phyloP scores from a whole-genome alignment of 169 alveolate species.

The Plasmodium billcollinsi region DNA sequence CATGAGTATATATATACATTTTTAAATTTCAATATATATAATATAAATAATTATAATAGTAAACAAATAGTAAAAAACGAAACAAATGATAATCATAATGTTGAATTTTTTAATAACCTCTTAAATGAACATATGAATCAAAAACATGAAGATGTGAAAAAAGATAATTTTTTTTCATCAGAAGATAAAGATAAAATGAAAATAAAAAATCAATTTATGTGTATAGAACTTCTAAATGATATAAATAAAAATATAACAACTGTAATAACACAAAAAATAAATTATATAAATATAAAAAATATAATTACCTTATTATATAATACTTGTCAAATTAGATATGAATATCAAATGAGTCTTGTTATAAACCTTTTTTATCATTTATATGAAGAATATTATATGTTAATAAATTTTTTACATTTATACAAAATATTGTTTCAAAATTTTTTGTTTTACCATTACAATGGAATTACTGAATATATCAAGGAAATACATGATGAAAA shows the following conservation, averaged over 20 bases:
- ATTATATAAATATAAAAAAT: slow-evolving; percentile 33
- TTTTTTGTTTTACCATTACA: slow-evolving; percentile 1
- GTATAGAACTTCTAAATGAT: slow-evolving; percentile 9
- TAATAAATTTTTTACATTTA: slow-evolving; percentile 15
- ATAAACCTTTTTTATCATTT: slow-evolving; percentile 17
- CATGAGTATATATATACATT: no score
- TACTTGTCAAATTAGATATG: slow-evolving; percentile 34
- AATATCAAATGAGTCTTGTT: slow-evolving; percentile 17
- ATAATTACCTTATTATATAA: slow-evolving; percentile 45
- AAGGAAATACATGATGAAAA: no score
- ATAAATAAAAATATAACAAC: slow-evolving; percentile 11
- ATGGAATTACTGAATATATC: background rate
- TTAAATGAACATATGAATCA: background rate
- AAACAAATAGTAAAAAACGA: no score
- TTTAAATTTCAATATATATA: no score
- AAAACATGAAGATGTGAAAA: background rate
- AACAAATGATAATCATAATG: no score
- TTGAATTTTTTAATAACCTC: no score
- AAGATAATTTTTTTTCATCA: background rate
- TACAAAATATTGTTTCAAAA: slow-evolving; percentile 11
- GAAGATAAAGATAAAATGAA: background rate
- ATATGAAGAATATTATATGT: slow-evolving; percentile 24
- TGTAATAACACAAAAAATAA: slow-evolving; percentile 23
- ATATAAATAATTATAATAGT: no score
- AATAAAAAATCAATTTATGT: background rate